Evolutionary conservation across 164 flowering plant species (phyloP), one percentile per base, ranked within the genome.

Genomic region (Chloranthus sessilifolius): DNA sequence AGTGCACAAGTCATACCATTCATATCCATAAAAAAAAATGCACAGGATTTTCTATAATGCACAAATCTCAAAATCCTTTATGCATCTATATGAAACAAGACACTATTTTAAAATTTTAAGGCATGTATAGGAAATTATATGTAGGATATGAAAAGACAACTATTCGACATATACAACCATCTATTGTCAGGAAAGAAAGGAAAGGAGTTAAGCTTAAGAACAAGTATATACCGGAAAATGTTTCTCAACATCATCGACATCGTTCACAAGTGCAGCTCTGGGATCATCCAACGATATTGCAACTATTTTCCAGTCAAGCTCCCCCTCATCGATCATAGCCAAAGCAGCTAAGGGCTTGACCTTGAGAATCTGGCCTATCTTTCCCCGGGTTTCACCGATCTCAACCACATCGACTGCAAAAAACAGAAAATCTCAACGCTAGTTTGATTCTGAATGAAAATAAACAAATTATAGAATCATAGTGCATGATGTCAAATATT

Each of bases 211-310:
- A n/a, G n/a, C n/a, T n/a, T n/a, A n/a, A n/a, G n/a, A n/a, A n/a
- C n/a, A n/a, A n/a, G n/a, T n/a, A n/a, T n/a, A n/a, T 80, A 94
- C 97, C 57, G 96, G 99, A 57, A 89, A 94, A 70, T 89, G 97
- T 66, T 82, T 89, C 75, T 89, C 97, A 52, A 89, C 97, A 63
- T 87, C 96, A 45, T 72, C 80, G 22, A 86, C 61, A 68, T 94
- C 96, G 52, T 89, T 80, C 51, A 94, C 99, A 43, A 86, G 77
- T 21, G 97, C 71, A 55, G 99, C 92, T 59, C 53, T 87, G 66
- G n/a, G n/a, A 50, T 94, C 99, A 64, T 94, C 97, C 69, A 89
- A 62, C 12, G 99, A 88, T 59, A 94, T 84, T 12, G 97, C 97
- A 62, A 94, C 70, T n/a, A 94, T 85, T 72, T 94, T 94, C 97